Base-by-base conservation (phyloP, 2,329 filamentous ascomycete species). In the Colletotrichum endophyticum region DNA sequence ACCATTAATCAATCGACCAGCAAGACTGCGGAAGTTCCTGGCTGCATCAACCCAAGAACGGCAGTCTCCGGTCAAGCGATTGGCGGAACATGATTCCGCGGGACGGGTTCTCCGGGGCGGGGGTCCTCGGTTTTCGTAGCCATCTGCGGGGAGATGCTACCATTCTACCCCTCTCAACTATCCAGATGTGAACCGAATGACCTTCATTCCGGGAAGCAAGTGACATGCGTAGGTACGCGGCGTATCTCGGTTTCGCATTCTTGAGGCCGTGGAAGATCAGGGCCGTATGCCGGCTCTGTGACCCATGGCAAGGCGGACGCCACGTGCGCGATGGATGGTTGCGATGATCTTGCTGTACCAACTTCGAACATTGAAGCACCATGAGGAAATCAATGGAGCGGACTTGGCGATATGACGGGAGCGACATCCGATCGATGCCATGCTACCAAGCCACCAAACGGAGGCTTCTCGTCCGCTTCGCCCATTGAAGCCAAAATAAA, bases 31-130 rank as follows among this genome's bases (percentile, higher is more conserved):
- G 63, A 64, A 30, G n/a, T 34, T 73, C 12, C 57, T 30, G 22
- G 22, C 39, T 22, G 56, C n/a, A 34, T n/a, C 53, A 5, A 19
- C 27, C 63, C 63, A 44, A 73, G 68, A 63, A 72, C 53, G 53
- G 68, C 27, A 75, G 12, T 25, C 56, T 67, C 70, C 49, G 67
- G 11, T 27, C 49, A 53, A 62, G 49, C 49, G 72, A 71, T 75
- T 71, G 72, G 72, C 61, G 70, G 73, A 76, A 73, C 22, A 22
- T 49, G 28, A 66, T 49, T 64, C 44, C 70, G 59, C 70, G 28
- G 19, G 8, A 44, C 16, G 30, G 22, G 32, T 16, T 27, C 27
- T 67, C 36, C 16, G 34, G 32, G 72, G 72, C 66, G 67, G 57
- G 72, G 44, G 28, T 63, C 13, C n/a, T 61, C 49, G 49, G 12